Base-by-base conservation (phyloP, 768 basidiomycete genomes). In the Tulasnella sp. region DNA sequence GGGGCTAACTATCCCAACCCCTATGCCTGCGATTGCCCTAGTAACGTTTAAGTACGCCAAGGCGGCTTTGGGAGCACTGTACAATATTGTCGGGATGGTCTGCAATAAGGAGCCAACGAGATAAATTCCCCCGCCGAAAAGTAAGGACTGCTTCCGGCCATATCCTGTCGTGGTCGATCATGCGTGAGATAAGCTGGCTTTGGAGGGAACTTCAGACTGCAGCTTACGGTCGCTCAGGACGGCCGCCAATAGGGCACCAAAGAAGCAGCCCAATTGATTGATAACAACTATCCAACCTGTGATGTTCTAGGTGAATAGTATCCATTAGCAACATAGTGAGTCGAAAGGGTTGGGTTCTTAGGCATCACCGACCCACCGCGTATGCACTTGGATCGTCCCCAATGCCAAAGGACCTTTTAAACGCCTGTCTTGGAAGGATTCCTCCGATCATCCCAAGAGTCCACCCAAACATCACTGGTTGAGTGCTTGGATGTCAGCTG, bases 201-300 rank as follows among this genome's bases (percentile, higher is more conserved):
- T 85, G 1, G 82, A 82, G 14, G 87, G 71, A 11, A 85, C 86
- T 3, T 87, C 87, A 54, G 87, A 86, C 42, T 72, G 67, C 22
- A 72, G 45, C 49, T 40, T 45, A 71, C 74, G 67, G 45, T 37
- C 45, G n/a, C 39, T 25, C 49, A 38, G 19, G 67, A 72, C 17
- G 15, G 74, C 38, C 25, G 36, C 29, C 45, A 25, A 17, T 22
- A 74, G 29, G 37, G 58, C 40, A 7, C 67, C 52, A n/a, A 71
- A 72, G 22, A 78, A 85, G 75, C 84, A 86, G 3, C 87, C 86
- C 2, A 83, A 86, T 76, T 88, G 87, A 34, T 88, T 79, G 37
- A 87, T 82, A 0, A 87, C 83, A n/a, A 88, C 88, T 36, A 88
- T 86, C 77, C 88, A 86, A 6, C 87, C 88, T 45, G 82, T 83